Evolutionary conservation across 1,139 yeast species (phyloP), one percentile per base, ranked within the genome.

Genomic region (Candida gigantensis): DNA sequence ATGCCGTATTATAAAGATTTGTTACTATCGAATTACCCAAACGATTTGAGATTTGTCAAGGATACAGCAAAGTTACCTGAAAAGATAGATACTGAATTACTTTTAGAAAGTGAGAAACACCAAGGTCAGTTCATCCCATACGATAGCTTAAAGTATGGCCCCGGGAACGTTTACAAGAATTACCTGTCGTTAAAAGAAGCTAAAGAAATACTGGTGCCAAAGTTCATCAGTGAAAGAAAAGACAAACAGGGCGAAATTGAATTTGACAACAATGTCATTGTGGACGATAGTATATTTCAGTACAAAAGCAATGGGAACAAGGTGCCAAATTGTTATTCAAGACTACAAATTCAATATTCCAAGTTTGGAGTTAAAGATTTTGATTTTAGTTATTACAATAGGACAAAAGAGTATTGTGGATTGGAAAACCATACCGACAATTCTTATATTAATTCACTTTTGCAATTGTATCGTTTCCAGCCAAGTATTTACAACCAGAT

Each of bases 321-420:
- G 35, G 53, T 62, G 2, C 96, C 97, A 0, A 82, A 82, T 39
- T 84, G 90, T 24, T 92, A 84, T 59, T 69, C 81, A 26, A 79
- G 81, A 50, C 67, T 88, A 37, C 86, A 84, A 43, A 86, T 92
- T 43, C 77, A 84, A 32, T 90, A 90, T 57, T 85, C 95, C 40
- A 84, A 79, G 51, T 92, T 89, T 60, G 98, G 98, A 13, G 90
- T 94, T 19, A 89, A 84, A 49, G 97, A 89, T 59, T 92, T 92
- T 62, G 97, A 94, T 62, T 92, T 92, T 55, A 81, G 77, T 38
- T 84, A 81, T 50, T 92, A 85, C 65, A 89, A 90, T 54, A 68
- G 72, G 33, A 86, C 97, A 0, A 52, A 58, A 2, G 55, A 52
- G 1, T 84, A 69, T 49, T 78, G 96, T n/a, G 97, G 98, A 0